Evolutionary conservation across 148 eudicot species (phyloP), one percentile per base, ranked within the genome.

Genomic region (Cornus suecica): DNA sequence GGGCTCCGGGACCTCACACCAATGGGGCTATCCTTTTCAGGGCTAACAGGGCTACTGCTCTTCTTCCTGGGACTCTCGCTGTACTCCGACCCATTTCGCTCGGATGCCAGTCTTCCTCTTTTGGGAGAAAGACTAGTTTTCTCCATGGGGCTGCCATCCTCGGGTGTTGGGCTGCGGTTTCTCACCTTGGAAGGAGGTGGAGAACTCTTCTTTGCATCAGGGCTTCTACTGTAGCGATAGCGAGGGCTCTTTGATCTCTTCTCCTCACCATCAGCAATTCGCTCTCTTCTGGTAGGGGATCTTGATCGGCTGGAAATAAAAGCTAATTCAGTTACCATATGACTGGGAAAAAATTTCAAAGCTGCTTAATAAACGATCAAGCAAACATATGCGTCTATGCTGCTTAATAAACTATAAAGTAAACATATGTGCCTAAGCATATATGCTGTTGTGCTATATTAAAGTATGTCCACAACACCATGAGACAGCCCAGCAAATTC

Each of bases 281-380:
- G 84, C 1, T 85, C 96, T 67, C 87, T 87, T 78, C 76, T 83
- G 18, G 83, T 83, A 54, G 98, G 94, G 30, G 98, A 86, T 66
- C 94, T 84, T 32, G 98, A 94, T 68, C 84, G 97, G 80, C 98
- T 94, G 90, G 78, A 75, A 29, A 67, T 26, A 76, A 28, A 56
- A 61, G 4, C 4, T 6, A 65, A 10, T 14, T 2, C 1, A 10
- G 26, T 20, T 14, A 28, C 28, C 28, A 27, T 16, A n/a, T 11
- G 42, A 31, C 22, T 14, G 24, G 0, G 18, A 28, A 34, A 5
- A n/a, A 16, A 37, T 37, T 37, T 37, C 42, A 37, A 37, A 6
- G 6, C 8, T 37, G 42, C 42, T 37, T 37, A 37, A 8, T 6
- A 37, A 37, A 37, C 9, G 9, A 37, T 37, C 6, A 37, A 37